Evolutionary conservation across 2,329 filamentous ascomycete species (phyloP).

Genomic region (Lasiodiplodia theobromae): DNA sequence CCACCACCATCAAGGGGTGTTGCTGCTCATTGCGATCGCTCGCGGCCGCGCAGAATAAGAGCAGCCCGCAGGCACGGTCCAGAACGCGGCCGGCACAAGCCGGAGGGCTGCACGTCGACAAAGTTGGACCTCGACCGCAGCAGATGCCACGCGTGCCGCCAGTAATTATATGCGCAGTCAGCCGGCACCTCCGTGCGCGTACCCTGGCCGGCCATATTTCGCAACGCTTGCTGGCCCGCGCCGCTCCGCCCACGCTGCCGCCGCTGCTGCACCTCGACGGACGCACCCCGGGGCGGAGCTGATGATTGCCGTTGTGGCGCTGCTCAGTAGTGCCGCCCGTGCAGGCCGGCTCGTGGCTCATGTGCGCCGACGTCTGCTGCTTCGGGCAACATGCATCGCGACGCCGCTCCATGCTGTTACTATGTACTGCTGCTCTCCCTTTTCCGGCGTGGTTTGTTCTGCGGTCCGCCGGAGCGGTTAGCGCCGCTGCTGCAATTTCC

Average conservation of each 20-base stretch:
- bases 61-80: constrained; percentile 16
- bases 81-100: constrained; percentile 13
- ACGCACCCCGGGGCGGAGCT: neutral
- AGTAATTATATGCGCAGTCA: neutral
- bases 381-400: constrained; percentile 10
- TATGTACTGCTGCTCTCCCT: neutral
- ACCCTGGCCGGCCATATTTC: constrained; percentile 11
- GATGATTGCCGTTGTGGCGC: constrained; percentile 18
- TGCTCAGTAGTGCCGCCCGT: neutral
- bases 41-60: neutral
- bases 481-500: constrained; percentile 7
- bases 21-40: constrained; percentile 25
- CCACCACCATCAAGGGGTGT: neutral
- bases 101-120: constrained; percentile 11
- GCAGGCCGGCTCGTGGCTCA: constrained; percentile 16
- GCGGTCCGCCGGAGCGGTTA: neutral
- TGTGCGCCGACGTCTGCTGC: constrained; percentile 2
- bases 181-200: neutral
- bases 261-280: neutral
- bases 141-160: neutral
- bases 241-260: neutral
- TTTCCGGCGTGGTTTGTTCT: neutral
- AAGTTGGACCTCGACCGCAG: neutral
- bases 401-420: neutral
- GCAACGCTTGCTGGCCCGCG: constrained; percentile 1